Base-by-base conservation (phyloP, 306 rosid genomes). In the Fragaria iinumae region DNA sequence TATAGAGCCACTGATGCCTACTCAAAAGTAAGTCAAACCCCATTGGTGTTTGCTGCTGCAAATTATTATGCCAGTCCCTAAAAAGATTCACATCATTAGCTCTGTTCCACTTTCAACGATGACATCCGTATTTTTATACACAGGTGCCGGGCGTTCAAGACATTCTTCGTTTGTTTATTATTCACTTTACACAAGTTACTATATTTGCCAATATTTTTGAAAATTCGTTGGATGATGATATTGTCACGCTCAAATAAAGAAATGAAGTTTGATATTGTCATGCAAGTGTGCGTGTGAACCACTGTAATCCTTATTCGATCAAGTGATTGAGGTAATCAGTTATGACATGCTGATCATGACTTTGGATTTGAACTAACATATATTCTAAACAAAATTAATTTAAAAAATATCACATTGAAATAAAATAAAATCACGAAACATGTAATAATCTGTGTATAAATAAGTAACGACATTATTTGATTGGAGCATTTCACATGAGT, bases 241-340 rank as follows among this genome's bases (percentile, higher is more conserved):
- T 34, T 64, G 69, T 64, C 69, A 64, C 44, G 44, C 69, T 64
- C 45, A 64, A 64, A 64, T 64, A 64, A 14, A 64, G 21, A 64
- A 13, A 64, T 7, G 39, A 32, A 64, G 20, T 64, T 16, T 64
- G 67, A 64, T 38, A 39, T 2, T 14, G 41, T 57, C 41, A 55
- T 56, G 53, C 53, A 73, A 20, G 10, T 56, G 11, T 65, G 18
- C 3, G 66, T 72, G 57, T 21, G 76, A 62, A 71, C 50, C 66
- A 53, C 66, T 25, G 0, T 25, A 25, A 25, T 25, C 25, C 25
- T 25, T 25, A 25, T 25, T 25, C 25, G 25, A 25, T 25, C 25
- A 25, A 25, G 25, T n/a, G 4, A n/a, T 55, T 55, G 12, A 55
- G 21, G 27, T n/a, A 11, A 1, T 8, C n/a, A 7, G 1, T n/a